phyloP scores from a whole-genome alignment of 331 rosid species.

The Telfairia occidentalis region DNA sequence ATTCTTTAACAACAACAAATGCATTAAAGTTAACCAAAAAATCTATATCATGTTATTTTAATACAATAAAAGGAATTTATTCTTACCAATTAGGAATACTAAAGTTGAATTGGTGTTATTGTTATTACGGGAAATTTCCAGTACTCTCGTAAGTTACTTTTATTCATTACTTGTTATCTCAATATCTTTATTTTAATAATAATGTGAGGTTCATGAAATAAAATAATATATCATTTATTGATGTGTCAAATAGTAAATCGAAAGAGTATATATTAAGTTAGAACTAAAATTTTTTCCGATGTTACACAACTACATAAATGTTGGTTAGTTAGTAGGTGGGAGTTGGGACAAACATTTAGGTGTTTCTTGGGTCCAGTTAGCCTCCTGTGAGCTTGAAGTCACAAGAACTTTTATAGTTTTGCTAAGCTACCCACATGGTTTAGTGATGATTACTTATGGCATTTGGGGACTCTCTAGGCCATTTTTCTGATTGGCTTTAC shows the following conservation, averaged over 20 bases:
- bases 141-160: too few relatives aligned
- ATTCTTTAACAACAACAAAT: background rate
- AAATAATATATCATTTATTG: too few relatives aligned
- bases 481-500: background rate
- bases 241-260: too few relatives aligned
- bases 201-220: too few relatives aligned
- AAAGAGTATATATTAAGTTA: too few relatives aligned
- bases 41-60: background rate
- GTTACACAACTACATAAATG: too few relatives aligned
- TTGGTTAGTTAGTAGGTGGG: too few relatives aligned
- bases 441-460: background rate
- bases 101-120: too few relatives aligned
- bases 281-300: too few relatives aligned
- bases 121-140: too few relatives aligned
- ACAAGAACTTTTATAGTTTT: background rate
- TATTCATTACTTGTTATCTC: too few relatives aligned
- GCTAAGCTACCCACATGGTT: background rate
- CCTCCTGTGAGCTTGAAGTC: background rate
- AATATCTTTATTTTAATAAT: too few relatives aligned
- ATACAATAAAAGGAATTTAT: background rate
- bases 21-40: background rate
- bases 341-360: constrained; percentile 6
- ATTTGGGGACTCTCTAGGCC: background rate
- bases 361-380: constrained; percentile 1
- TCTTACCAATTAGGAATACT: background rate